A percentile compares a stretch with the other conserved stretches of the same genome.
Conservation (phyloP, 2,329 filamentous ascomycete genomes). For the Aspergillus brunneoviolaceus region DNA sequence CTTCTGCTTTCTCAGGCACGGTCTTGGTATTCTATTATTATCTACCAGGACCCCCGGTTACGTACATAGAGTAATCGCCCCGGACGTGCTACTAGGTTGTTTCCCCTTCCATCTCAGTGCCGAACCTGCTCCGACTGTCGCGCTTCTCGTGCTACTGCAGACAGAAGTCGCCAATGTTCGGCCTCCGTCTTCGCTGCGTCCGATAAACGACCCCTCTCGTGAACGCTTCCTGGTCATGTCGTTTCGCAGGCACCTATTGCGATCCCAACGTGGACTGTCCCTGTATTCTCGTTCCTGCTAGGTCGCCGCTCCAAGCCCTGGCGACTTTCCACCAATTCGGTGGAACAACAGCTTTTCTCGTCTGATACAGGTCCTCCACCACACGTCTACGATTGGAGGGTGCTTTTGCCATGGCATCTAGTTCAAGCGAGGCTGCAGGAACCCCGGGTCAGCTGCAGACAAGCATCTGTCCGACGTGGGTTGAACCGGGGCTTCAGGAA, state of each 20-base stretch:
- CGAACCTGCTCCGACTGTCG: neutral
- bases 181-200: conserved; percentile 9
- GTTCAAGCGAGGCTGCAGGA: conserved; percentile 4
- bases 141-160: neutral
- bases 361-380: neutral
- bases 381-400: neutral
- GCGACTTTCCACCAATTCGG: neutral
- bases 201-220: conserved; percentile 10
- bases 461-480: conserved; percentile 8
- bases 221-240: conserved; percentile 28
- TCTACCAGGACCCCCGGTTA: conserved; percentile 1
- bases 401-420: conserved; percentile 13
- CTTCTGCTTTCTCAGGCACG: neutral
- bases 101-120: conserved; percentile 4
- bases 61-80: neutral
- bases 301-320: conserved; percentile 8
- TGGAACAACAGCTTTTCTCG: neutral
- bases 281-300: conserved; percentile 19
- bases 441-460: conserved; percentile 17
- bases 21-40: neutral
- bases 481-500: conserved; percentile 17
- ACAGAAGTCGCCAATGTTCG: conserved; percentile 2
- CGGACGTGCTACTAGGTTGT: neutral
- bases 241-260: conserved; percentile 28
- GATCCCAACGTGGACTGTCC: conserved; percentile 27